Conservation (phyloP, 2,329 filamentous ascomycete species). For the Diaporthe longicolla region DNA sequence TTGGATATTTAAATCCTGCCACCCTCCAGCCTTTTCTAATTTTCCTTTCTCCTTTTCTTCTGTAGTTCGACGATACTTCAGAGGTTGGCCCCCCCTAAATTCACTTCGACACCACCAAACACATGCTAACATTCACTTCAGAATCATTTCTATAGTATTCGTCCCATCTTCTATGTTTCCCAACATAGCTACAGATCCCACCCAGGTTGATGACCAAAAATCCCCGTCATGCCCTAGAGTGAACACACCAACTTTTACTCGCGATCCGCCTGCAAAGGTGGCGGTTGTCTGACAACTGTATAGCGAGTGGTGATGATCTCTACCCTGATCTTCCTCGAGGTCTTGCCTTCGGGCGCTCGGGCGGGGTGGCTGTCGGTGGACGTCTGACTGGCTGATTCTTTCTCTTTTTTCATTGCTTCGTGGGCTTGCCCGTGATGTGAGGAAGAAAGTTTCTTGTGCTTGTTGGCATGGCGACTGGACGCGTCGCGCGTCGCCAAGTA, state of each 20-base stretch:
- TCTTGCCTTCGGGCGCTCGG: constrained; percentile 83
- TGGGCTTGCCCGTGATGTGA: constrained; percentile 39
- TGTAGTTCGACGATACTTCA: constrained; percentile 76
- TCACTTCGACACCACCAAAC: too few relatives aligned
- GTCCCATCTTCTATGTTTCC: constrained; percentile 89
- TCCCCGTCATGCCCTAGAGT: constrained; percentile 89
- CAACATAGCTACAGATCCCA: constrained; percentile 94
- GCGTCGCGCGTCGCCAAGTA: too few relatives aligned
- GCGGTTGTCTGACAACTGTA: constrained; percentile 71
- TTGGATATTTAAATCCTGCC: constrained; percentile 57
- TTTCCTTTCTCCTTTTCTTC: constrained; percentile 63
- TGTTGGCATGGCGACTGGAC: too few relatives aligned
- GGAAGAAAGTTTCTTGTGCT: constrained; percentile 30
- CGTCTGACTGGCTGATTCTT: constrained; percentile 83
- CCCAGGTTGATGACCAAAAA: constrained; percentile 93
- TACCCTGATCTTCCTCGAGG: constrained; percentile 72
- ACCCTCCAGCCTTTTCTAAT: constrained; percentile 45
- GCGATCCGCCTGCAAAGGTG: constrained; percentile 74
- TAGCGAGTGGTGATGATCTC: constrained; percentile 97
- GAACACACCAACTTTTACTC: constrained; percentile 73
- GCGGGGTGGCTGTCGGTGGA: constrained; percentile 87
- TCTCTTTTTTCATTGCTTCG: constrained; percentile 42
- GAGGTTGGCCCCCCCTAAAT: constrained; percentile 57
- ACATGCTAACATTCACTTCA: too few relatives aligned
- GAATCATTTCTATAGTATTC: constrained; percentile 99